Percentiles rank a stretch among this genome's conserved stretches.
phyloP scores from a whole-genome alignment of 1,284 basidiomycete genomes.

The Ceratobasidium sp. region DNA sequence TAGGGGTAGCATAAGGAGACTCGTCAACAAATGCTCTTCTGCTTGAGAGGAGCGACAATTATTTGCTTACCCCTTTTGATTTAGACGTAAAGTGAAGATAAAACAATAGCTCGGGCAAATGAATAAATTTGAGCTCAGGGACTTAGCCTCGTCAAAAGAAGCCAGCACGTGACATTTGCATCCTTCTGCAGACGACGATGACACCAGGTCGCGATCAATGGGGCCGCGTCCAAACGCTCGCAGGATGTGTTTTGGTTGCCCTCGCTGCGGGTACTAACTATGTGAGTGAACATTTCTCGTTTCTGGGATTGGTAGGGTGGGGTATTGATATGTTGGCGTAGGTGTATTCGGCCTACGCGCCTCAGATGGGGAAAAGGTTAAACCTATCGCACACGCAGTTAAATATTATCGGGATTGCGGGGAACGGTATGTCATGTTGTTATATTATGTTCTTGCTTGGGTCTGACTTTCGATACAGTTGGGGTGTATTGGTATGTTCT shows the following conservation, averaged over 20 bases:
- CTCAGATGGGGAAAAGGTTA: constrained; percentile 30
- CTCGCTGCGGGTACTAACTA: constrained; percentile 45
- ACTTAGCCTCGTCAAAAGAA: background rate
- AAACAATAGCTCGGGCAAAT: background rate
- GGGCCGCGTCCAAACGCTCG: constrained; percentile 39
- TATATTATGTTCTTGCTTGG: background rate
- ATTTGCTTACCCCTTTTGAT: background rate
- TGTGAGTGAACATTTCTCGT: constrained; percentile 18
- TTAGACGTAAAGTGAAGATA: too few species aligned
- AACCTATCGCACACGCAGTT: constrained; percentile 74
- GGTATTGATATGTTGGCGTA: background rate
- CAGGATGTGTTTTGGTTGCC: constrained; percentile 40
- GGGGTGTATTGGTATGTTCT: constrained; percentile 55
- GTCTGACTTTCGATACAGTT: constrained; percentile 2
- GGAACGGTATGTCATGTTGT: constrained; percentile 20
- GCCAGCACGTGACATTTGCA: background rate
- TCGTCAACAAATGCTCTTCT: too few species aligned
- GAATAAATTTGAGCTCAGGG: background rate
- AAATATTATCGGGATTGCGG: constrained; percentile 68
- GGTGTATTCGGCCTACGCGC: constrained; percentile 40
- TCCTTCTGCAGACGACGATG: constrained; percentile 26
- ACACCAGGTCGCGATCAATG: constrained; percentile 1
- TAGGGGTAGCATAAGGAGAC: too few species aligned
- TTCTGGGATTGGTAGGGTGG: background rate
- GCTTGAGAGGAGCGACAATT: too few species aligned